phyloP scores from a whole-genome alignment of 2,329 filamentous ascomycete species.

The Cordyceps cicadae region DNA sequence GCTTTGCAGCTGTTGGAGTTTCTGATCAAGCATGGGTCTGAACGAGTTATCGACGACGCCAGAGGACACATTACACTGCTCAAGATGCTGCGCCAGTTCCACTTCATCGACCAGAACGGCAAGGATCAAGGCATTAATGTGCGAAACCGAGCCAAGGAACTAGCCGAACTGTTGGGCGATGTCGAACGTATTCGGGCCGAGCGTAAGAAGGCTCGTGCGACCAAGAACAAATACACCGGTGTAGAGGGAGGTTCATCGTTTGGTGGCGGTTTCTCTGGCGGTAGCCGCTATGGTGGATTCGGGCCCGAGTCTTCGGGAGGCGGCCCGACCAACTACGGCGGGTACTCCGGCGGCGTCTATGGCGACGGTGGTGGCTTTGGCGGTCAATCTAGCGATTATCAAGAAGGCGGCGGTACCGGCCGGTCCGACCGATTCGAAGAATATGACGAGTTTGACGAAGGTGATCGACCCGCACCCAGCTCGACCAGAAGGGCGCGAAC shows the following conservation, averaged over 20 bases:
- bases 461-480: slow-evolving; percentile 40
- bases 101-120: slow-evolving; percentile 91
- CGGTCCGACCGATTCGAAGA: slow-evolving; percentile 80
- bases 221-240: slow-evolving; percentile 91
- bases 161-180: slow-evolving; percentile 86
- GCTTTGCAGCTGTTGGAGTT: slow-evolving; percentile 93
- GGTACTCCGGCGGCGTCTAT: slow-evolving; percentile 67
- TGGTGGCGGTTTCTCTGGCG: slow-evolving; percentile 48
- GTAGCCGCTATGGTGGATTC: slow-evolving; percentile 76
- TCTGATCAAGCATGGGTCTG: slow-evolving; percentile 94
- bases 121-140: slow-evolving; percentile 99
- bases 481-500: slow-evolving; percentile 25
- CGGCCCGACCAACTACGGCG: slow-evolving; percentile 38
- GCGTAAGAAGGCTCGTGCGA: slow-evolving; percentile 82
- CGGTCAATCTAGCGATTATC: slow-evolving; percentile 65
- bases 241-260: slow-evolving; percentile 72
- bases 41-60: slow-evolving; percentile 94
- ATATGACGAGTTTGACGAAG: slow-evolving; percentile 94
- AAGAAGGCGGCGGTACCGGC: slow-evolving; percentile 45
- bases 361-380: slow-evolving; percentile 95
- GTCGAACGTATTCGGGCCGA: slow-evolving; percentile 77
- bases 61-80: slow-evolving; percentile 89
- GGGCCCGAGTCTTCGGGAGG: slow-evolving; percentile 68
- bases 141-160: slow-evolving; percentile 89
- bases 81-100: slow-evolving; percentile 98